Conservation (phyloP, 2,329 filamentous ascomycete species). For the Thelonectria blattea region DNA sequence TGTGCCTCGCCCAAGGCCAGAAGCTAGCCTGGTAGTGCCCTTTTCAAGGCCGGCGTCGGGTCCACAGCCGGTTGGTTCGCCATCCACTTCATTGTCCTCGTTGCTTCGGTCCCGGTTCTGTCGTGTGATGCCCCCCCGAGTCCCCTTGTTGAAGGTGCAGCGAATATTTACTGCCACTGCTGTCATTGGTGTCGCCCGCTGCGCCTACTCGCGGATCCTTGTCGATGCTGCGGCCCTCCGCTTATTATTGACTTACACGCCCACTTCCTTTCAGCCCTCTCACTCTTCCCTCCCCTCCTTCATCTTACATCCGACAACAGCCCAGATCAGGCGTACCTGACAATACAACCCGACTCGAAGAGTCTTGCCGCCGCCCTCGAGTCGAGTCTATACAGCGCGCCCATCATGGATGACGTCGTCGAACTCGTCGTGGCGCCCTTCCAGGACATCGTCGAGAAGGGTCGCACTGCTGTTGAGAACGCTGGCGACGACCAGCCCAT, state of each 20-base stretch:
- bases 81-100: neutral
- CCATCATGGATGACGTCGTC: slow-evolving; percentile 48
- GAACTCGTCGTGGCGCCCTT: slow-evolving; percentile 58
- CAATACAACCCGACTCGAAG: neutral
- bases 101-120: slow-evolving; percentile 17
- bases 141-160: neutral
- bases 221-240: slow-evolving; percentile 14
- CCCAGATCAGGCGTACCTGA: neutral
- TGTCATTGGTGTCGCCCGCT: slow-evolving; percentile 18
- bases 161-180: neutral
- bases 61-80: slow-evolving; percentile 14
- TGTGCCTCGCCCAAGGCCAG: slow-evolving; percentile 6
- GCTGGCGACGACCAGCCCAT: slow-evolving; percentile 53
- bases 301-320: neutral
- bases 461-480: slow-evolving; percentile 53
- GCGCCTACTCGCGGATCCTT: slow-evolving; percentile 19
- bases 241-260: slow-evolving; percentile 40
- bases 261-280: slow-evolving; percentile 19
- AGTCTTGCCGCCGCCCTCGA: neutral
- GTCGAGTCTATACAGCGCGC: slow-evolving; percentile 7
- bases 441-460: slow-evolving; percentile 59
- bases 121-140: slow-evolving; percentile 21
- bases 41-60: slow-evolving; percentile 8
- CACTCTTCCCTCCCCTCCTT: slow-evolving; percentile 10
- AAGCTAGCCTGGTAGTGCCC: slow-evolving; percentile 1